Percentiles rank a stretch among this genome's conserved stretches.
phyloP scores from a whole-genome alignment of 2,329 filamentous ascomycete species.

The Neopestalotiopsis clavispora region DNA sequence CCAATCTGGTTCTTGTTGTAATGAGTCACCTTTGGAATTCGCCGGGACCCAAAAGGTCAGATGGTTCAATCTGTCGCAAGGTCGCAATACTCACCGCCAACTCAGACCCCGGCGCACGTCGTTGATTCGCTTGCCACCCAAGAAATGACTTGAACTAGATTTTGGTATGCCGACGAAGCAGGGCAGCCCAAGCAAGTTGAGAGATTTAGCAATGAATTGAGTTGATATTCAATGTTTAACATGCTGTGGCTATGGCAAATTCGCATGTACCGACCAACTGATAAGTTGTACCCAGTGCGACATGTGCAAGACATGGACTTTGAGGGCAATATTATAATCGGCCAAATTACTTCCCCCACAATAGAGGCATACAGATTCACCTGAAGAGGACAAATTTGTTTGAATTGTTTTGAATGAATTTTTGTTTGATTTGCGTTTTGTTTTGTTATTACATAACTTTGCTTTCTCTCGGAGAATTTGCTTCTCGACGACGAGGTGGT shows the following conservation, averaged over 20 bases:
- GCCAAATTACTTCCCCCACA: neutral
- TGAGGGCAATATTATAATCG: neutral
- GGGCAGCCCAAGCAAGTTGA: neutral
- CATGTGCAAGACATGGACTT: neutral
- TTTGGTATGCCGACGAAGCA: neutral
- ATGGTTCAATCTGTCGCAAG: neutral
- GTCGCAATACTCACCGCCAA: slow-evolving; percentile 1
- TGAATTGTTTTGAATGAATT: slow-evolving; percentile 2
- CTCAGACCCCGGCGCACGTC: neutral
- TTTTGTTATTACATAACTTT: slow-evolving; percentile 24
- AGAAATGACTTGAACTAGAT: neutral
- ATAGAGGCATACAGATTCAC: neutral
- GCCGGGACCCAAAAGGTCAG: neutral
- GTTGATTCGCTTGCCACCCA: neutral
- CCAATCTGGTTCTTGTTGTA: neutral
- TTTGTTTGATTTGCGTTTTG: slow-evolving; percentile 21
- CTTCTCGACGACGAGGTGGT: slow-evolving; percentile 19
- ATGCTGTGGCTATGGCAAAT: neutral
- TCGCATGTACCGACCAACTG: neutral
- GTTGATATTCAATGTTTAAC: neutral
- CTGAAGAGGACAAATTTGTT: neutral
- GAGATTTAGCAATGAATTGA: neutral
- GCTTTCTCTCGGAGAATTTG: slow-evolving; percentile 19
- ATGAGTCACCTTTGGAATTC: neutral
- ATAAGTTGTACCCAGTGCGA: neutral